phyloP scores from a whole-genome alignment of 2,329 filamentous ascomycete genomes.

The Microcyclosporella mali region DNA sequence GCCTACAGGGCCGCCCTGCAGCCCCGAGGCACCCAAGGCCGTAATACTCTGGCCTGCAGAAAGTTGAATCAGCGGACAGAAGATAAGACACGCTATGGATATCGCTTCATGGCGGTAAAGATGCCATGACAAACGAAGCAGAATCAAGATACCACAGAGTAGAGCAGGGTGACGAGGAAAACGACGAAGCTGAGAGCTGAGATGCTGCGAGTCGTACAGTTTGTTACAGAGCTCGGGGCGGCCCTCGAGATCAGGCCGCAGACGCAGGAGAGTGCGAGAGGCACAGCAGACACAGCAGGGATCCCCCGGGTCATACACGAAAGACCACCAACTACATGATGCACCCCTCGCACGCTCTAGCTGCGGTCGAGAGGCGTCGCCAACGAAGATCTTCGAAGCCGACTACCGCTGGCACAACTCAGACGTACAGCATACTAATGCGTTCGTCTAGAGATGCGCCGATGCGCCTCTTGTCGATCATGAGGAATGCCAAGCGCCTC shows the following conservation, averaged over 20 bases:
- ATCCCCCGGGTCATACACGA: not conserved
- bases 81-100: no score
- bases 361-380: not conserved
- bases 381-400: not conserved
- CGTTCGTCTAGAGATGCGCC: no score
- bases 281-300: constrained; percentile 1
- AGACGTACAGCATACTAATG: no score
- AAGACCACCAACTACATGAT: no score
- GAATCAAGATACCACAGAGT: not conserved
- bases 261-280: not conserved
- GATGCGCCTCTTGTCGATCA: not conserved
- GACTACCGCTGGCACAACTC: not conserved
- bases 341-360: not conserved
- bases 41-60: no score
- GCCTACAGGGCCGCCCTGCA: no score
- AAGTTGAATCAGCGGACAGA: not conserved
- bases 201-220: constrained; percentile 1
- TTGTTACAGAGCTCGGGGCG: not conserved
- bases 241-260: no score
- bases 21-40: no score
- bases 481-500: not conserved
- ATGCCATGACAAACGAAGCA: no score
- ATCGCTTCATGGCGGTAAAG: no score
- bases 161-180: not conserved
- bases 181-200: constrained; percentile 1